A percentile compares a stretch with the other conserved stretches of the same genome.
Evolutionary conservation across 2,329 filamentous ascomycete species (phyloP).

Genomic region (Scedosporium aurantiacum): DNA sequence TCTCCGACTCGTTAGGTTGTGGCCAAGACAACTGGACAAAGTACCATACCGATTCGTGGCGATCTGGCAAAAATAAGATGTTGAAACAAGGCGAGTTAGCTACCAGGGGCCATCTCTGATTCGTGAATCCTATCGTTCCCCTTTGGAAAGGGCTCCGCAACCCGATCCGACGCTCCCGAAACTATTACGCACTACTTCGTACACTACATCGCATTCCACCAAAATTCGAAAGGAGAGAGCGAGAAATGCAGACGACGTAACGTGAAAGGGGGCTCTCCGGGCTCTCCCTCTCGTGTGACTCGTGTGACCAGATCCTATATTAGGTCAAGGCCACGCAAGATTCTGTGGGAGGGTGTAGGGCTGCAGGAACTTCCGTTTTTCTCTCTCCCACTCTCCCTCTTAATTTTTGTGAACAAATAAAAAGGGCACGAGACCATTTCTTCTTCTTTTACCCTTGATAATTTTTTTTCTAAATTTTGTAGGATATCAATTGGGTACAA

Average conservation of each 20-base stretch:
- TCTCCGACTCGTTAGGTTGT: background rate
- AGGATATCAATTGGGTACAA: background rate
- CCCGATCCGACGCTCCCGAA: background rate
- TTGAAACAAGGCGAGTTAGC: background rate
- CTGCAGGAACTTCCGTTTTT: background rate
- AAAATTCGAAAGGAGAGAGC: background rate
- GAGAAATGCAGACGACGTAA: background rate
- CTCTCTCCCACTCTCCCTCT: background rate
- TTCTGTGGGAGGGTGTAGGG: background rate
- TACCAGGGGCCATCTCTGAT: background rate
- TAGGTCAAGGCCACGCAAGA: background rate
- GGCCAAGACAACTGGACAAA: background rate
- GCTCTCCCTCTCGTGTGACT: background rate
- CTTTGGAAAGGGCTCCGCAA: background rate
- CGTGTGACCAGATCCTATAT: slow-evolving; percentile 2
- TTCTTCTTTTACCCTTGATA: background rate
- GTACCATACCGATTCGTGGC: too few relatives aligned
- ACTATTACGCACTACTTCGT: background rate
- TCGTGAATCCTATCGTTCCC: background rate
- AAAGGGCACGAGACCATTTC: slow-evolving; percentile 2
- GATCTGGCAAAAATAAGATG: background rate
- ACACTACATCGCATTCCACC: background rate
- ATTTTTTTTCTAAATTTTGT: background rate
- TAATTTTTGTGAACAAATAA: background rate
- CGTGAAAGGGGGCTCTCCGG: too few relatives aligned